Evolutionary conservation across 768 basidiomycete species (phyloP), one percentile per base, ranked within the genome.

Genomic region (Leccinum barrowsii): DNA sequence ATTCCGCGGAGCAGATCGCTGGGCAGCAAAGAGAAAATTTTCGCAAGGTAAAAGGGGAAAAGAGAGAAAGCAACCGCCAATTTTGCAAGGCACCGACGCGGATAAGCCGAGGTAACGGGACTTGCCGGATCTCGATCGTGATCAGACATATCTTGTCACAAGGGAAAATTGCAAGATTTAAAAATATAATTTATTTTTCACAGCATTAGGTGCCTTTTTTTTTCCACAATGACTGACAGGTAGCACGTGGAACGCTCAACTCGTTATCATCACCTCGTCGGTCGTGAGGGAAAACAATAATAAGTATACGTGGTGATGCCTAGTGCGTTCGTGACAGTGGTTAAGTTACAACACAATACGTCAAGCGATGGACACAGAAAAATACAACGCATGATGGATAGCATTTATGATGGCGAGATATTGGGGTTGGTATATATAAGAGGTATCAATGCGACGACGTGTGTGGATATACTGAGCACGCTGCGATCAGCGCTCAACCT

Each of bases 331-430:
- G 24, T 49, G 44, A 24, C 11, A 34, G n/a, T 11, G 50, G 52
- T 28, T 59, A 63, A 62, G 56, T 59, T 55, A 67, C 40, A 54
- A 42, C 57, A 56, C 56, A 55, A 64, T 53, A 47, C 51, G 50
- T 64, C 57, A 58, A 61, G 58, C 19, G 54, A 54, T 50, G 54
- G 32, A 24, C 24, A 54, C 40, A 51, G 35, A 47, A 56, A 32
- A 69, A 65, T 70, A 68, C 68, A 67, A 56, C 53, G 58, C 57
- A 50, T 69, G 59, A 50, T 50, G 59, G 57, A 63, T 54, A 66
- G 59, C 60, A 67, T 51, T 66, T 58, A 66, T 54, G 54, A 63
- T 60, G 55, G 55, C 62, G 58, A 56, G 34, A 42, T 44, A 48
- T 58, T 52, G 64, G 35, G 35, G 24, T 57, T 63, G 59, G 59